Percentiles rank a stretch among this genome's conserved stretches.
These are phyloP conservation scores for Fusarium sp. DNA, from an alignment of 2,329 filamentous ascomycete genomes.

Conservation along the genomic window DNA sequence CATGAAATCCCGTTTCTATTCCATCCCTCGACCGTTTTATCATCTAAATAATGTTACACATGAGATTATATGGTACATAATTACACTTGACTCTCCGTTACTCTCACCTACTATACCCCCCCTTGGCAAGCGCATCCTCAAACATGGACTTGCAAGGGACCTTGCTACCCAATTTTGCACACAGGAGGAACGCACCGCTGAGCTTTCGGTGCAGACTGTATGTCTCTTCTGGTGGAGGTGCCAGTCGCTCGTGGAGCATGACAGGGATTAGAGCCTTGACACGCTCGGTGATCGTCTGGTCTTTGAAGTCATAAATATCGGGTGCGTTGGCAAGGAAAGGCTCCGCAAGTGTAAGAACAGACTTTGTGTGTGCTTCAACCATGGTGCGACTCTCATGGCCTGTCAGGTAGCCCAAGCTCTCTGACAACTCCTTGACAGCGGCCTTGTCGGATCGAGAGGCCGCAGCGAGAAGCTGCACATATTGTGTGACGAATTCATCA, in stretches of 20 bases:
- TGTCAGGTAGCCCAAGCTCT: conserved; percentile 88
- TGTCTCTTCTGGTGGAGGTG: conserved; percentile 95
- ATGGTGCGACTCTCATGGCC: conserved; percentile 87
- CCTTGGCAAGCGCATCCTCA: conserved; percentile 60
- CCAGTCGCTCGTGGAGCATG: conserved; percentile 89
- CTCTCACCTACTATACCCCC: conserved; percentile 44
- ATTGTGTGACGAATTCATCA: conserved; percentile 79
- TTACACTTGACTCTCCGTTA: not conserved
- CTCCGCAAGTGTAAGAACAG: conserved; percentile 89
- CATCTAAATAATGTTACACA: conserved; percentile 34
- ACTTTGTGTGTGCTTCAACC: conserved; percentile 90
- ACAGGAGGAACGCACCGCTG: conserved; percentile 93
- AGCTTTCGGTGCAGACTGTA: conserved; percentile 95
- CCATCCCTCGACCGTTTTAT: conserved; percentile 1
- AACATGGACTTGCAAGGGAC: conserved; percentile 88
- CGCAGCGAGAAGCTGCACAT: conserved; percentile 82
- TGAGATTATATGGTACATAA: conserved; percentile 27
- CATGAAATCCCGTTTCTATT: conserved; percentile 10
- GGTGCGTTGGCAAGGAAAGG: conserved; percentile 83
- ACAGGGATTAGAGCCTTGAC: conserved; percentile 89
- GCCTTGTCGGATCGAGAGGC: conserved; percentile 77
- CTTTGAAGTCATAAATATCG: conserved; percentile 87
- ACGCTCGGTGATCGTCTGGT: conserved; percentile 96
- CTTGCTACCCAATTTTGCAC: conserved; percentile 83
- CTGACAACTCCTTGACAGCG: conserved; percentile 73